A percentile compares a stretch with the other conserved stretches of the same genome.
phyloP scores from a whole-genome alignment of 2,329 filamentous ascomycete species.

The Beauveria australis region DNA sequence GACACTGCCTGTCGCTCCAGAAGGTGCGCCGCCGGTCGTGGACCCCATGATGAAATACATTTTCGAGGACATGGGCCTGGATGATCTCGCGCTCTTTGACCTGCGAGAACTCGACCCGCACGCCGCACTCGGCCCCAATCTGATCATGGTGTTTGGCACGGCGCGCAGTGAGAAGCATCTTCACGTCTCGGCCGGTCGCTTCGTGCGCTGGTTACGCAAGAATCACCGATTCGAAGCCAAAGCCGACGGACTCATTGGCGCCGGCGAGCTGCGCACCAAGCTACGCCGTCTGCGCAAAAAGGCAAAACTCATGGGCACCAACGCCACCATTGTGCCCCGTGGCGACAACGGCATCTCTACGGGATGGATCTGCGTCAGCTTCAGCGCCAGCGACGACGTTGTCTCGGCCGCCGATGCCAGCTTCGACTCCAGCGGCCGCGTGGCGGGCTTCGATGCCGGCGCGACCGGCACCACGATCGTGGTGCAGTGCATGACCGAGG shows the following conservation, averaged over 20 bases:
- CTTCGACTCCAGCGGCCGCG: conserved; percentile 42
- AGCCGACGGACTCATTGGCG: conserved; percentile 81
- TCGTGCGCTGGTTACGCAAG: conserved; percentile 76
- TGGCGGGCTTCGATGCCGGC: conserved; percentile 67
- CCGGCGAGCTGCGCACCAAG: conserved; percentile 86
- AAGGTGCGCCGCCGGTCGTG: conserved; percentile 63
- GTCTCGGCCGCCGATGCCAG: conserved; percentile 36
- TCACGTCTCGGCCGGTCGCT: conserved; percentile 81
- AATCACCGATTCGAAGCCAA: conserved; percentile 64
- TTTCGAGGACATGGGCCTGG: conserved; percentile 77
- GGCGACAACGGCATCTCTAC: conserved; percentile 82
- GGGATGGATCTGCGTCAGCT: conserved; percentile 93
- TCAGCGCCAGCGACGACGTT: conserved; percentile 57
- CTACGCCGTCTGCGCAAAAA: conserved; percentile 71
- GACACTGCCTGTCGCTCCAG: conserved; percentile 49
- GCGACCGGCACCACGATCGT: conserved; percentile 44
- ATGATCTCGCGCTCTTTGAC: conserved; percentile 73
- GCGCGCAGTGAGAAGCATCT: conserved; percentile 89
- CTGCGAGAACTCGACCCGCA: conserved; percentile 78
- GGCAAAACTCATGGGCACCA: conserved; percentile 70
- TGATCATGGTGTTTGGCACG: conserved; percentile 89
- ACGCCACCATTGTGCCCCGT: conserved; percentile 54
- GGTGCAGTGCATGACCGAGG: conserved; percentile 50
- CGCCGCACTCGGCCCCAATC: conserved; percentile 75
- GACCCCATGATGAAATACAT: conserved; percentile 66